Conservation (phyloP, 306 rosid genomes). For the Macrotyloma uniflorum region DNA sequence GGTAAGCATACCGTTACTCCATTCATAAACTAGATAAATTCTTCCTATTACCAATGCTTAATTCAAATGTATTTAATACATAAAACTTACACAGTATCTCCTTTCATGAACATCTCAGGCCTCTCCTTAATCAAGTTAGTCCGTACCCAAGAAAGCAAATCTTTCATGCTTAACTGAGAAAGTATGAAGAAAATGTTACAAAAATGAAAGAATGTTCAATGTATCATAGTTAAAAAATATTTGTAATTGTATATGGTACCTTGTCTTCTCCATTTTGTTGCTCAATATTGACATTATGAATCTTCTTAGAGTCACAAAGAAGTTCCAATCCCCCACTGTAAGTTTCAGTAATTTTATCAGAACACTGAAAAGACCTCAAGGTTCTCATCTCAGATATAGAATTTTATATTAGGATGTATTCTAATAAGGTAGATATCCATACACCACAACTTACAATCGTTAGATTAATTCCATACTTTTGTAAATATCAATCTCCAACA, state of each 20-base stretch:
- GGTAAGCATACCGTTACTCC: not conserved
- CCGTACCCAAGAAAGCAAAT: conserved; percentile 85
- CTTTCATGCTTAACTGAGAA: conserved; percentile 78
- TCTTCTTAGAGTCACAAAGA: conserved; percentile 88
- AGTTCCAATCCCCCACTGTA: conserved; percentile 93
- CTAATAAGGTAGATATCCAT: not conserved
- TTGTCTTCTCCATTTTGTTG: conserved; percentile 57
- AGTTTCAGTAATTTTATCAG: conserved; percentile 34
- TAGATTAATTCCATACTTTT: not conserved
- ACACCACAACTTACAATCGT: not conserved
- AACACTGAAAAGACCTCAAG: conserved; percentile 22
- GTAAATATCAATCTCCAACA: not conserved
- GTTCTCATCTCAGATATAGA: not conserved
- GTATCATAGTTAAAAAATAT: not conserved
- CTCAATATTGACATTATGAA: conserved; percentile 70
- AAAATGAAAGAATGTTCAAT: conserved; percentile 8
- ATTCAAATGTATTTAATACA: not conserved
- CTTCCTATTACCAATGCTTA: conserved; percentile 7
- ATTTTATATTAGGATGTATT: too few species aligned
- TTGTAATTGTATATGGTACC: conserved; percentile 42
- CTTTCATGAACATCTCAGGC: conserved; percentile 99
- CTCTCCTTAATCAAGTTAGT: conserved; percentile 90
- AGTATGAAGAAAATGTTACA: conserved; percentile 23
- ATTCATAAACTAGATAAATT: not conserved
- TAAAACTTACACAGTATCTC: conserved; percentile 84